Base-by-base conservation (phyloP, 148 eudicot genomes). In the Heliamphora exappendiculata region DNA sequence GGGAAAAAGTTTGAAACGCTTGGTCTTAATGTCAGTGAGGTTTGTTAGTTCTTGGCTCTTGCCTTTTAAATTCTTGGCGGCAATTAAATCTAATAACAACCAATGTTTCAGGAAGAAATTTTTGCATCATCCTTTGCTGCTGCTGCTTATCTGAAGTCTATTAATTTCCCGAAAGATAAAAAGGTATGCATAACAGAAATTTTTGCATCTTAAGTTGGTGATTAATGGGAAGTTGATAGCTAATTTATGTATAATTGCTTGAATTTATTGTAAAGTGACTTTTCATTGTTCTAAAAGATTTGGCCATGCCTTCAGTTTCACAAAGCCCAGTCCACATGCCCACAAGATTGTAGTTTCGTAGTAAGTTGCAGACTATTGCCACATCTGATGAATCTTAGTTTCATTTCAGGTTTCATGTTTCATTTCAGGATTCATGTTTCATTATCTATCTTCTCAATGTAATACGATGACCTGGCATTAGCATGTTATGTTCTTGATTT, bases 111-210 rank as follows among this genome's bases (percentile, higher is more conserved):
- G 98, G 98, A 95, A 88, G 98, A 95, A 80, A 95, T 92, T 77
- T 95, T 95, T 72, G 97, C 99, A 2, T 95, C 99, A 53, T 95
- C 99, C 47, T 95, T 95, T 82, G 99, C 97, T 72, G 97, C 97
- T 76, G 99, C 97, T 51, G 96, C 97, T n/a, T 95, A 95, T 84
- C 84, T 95, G 78, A 82, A 86, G 87, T 91, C 96, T 16, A 93
- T 92, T 68, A 76, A 95, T 75, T 95, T 95, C 77, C 94, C 97
- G 20, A 91, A 89, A 80, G 94, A 95, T 72, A 95, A 92, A 79
- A 95, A 95, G 96, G 99, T 92, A 79, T 76, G 81, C 39, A 63
- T 6, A 26, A 29, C 37, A 50, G 22, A 51, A 17, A 42, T 11
- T 49, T 22, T 28, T 16, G 1, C 36, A 28, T 58, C 31, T 16